Evolutionary conservation across 805 yeast species (phyloP).

Genomic region (Candida caryicola): DNA sequence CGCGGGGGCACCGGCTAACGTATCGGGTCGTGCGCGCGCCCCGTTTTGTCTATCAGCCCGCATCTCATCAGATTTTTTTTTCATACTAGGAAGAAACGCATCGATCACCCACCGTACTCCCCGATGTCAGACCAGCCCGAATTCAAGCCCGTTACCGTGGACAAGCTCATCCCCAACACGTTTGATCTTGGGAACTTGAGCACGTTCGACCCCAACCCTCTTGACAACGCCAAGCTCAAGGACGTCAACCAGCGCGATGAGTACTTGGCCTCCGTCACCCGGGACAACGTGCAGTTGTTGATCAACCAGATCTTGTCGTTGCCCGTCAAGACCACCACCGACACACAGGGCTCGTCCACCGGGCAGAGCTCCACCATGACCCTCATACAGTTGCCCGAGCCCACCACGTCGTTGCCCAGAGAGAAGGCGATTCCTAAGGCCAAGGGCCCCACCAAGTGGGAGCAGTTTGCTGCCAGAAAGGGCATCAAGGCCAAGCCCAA

Average conservation of each 20-base stretch:
- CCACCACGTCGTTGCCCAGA: constrained; percentile 80
- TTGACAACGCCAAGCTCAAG: constrained; percentile 59
- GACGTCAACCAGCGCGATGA: constrained; percentile 58
- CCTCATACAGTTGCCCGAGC: constrained; percentile 80
- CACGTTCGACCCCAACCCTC: constrained; percentile 84
- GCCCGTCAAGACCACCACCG: constrained; percentile 86
- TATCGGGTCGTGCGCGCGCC: constrained; percentile 3
- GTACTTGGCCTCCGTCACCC: constrained; percentile 60
- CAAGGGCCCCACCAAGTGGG: constrained; percentile 94
- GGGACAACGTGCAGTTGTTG: constrained; percentile 91
- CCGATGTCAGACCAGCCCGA: constrained; percentile 18
- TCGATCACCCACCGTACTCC: no score
- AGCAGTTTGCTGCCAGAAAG: constrained; percentile 90
- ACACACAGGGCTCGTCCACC: constrained; percentile 54
- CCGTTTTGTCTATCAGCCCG: constrained; percentile 1
- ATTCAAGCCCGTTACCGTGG: constrained; percentile 78
- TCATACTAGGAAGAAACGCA: no score
- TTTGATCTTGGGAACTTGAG: constrained; percentile 91
- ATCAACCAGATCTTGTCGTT: constrained; percentile 87
- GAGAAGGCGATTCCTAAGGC: constrained; percentile 94
- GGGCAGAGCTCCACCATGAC: constrained; percentile 76
- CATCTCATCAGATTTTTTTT: constrained; percentile 3
- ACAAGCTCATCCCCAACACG: constrained; percentile 83
- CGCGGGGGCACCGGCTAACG: no score
- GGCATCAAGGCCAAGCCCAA: constrained; percentile 90